These are phyloP conservation scores for Calonectria pseudoturangicola DNA, from an alignment of 2,329 filamentous ascomycete genomes.

Conservation along the genomic window DNA sequence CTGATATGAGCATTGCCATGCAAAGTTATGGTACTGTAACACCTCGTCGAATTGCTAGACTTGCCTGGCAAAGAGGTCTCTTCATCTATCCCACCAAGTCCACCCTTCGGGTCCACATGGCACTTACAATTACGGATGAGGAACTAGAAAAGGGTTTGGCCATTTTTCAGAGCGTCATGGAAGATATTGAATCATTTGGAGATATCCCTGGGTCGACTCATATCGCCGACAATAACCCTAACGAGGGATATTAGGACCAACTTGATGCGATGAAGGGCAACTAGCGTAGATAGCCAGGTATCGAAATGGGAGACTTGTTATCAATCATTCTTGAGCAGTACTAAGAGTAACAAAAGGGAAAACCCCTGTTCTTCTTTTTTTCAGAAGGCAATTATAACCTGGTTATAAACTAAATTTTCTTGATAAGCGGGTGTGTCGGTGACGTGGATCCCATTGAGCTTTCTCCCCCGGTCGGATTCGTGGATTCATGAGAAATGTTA, in stretches of 20 bases:
- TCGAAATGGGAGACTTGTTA: background rate
- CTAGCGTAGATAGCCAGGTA: too few relatives aligned
- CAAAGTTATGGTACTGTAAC: slow-evolving; percentile 9
- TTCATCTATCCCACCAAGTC: slow-evolving; percentile 3
- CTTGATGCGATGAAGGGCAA: background rate
- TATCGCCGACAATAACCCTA: background rate
- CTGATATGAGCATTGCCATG: slow-evolving; percentile 22
- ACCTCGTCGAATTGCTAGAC: background rate
- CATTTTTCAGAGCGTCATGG: background rate
- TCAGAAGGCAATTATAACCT: too few relatives aligned
- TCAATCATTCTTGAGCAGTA: too few relatives aligned
- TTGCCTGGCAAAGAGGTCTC: slow-evolving; percentile 11
- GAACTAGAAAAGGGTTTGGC: background rate
- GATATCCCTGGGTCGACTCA: slow-evolving; percentile 14
- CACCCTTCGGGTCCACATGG: slow-evolving; percentile 4
- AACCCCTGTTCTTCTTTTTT: too few relatives aligned
- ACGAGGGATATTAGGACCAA: background rate
- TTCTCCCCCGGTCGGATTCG: too few relatives aligned
- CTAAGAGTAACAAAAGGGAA: too few relatives aligned
- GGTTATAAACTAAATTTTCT: too few relatives aligned
- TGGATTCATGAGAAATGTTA: too few relatives aligned
- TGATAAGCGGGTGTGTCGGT: too few relatives aligned
- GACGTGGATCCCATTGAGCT: too few relatives aligned
- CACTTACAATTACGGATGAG: slow-evolving; percentile 5
- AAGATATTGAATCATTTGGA: slow-evolving; percentile 6